Percentiles rank a stretch among this genome's conserved stretches.
phyloP scores from a whole-genome alignment of 2,329 filamentous ascomycete species.

The Trichophyton schoenleinii region DNA sequence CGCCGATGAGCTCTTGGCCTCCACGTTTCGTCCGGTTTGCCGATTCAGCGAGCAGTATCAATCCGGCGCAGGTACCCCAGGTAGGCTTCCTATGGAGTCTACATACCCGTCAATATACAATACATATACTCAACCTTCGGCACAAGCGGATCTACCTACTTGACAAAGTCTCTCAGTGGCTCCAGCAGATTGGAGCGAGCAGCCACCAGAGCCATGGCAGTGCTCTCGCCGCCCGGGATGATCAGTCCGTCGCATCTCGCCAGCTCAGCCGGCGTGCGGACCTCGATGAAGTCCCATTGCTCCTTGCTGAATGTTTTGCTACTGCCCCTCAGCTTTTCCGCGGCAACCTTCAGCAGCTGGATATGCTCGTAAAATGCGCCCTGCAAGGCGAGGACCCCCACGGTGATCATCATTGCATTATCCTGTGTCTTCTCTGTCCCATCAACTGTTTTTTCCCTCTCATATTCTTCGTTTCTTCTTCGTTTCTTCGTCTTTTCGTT shows the following conservation, averaged over 20 bases:
- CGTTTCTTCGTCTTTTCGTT: background rate
- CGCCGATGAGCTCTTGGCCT: conserved; percentile 86
- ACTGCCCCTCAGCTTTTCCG: conserved; percentile 34
- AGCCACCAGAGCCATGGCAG: conserved; percentile 80
- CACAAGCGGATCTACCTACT: conserved; percentile 41
- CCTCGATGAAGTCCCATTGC: conserved; percentile 57
- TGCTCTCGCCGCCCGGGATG: conserved; percentile 89
- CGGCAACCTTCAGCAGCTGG: conserved; percentile 58
- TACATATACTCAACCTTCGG: too few species aligned
- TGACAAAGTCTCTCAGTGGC: conserved; percentile 78
- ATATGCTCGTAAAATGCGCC: conserved; percentile 89
- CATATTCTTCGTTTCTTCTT: background rate
- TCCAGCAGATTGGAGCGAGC: conserved; percentile 68
- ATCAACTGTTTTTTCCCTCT: too few species aligned
- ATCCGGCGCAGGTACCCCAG: conserved; percentile 92
- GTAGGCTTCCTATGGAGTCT: conserved; percentile 66
- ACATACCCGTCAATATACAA: conserved; percentile 12
- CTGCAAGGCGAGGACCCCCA: conserved; percentile 65
- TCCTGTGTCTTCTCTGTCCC: background rate
- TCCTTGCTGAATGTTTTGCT: conserved; percentile 11
- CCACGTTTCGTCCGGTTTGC: conserved; percentile 82
- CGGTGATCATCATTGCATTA: conserved; percentile 16
- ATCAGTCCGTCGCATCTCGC: conserved; percentile 67
- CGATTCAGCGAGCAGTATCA: conserved; percentile 79
- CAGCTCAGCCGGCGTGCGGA: conserved; percentile 63